phyloP scores from a whole-genome alignment of 1,139 yeast genomes.

The Suhomyces anneliseae region DNA sequence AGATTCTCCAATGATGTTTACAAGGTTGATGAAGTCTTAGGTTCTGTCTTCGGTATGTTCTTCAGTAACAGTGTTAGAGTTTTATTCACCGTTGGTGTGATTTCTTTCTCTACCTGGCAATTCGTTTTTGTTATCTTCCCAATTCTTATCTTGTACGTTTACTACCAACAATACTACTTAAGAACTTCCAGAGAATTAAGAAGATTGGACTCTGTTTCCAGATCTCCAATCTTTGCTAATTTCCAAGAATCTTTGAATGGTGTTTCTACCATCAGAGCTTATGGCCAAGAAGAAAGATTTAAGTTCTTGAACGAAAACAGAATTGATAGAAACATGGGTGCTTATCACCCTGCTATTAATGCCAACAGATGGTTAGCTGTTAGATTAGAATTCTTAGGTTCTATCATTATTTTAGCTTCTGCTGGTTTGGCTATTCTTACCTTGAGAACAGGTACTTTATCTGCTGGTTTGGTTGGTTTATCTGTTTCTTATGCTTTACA shows the following conservation, averaged over 20 bases:
- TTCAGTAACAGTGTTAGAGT: constrained; percentile 73
- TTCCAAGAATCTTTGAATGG: constrained; percentile 95
- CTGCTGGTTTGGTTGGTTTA: constrained; percentile 91
- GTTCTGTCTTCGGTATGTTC: constrained; percentile 82
- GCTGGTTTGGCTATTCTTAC: constrained; percentile 78
- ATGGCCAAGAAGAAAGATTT: constrained; percentile 73
- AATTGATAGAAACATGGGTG: constrained; percentile 83
- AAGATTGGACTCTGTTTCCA: constrained; percentile 88
- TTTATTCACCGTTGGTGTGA: constrained; percentile 77
- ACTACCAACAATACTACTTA: constrained; percentile 87
- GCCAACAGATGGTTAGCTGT: constrained; percentile 98
- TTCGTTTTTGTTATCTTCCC: constrained; percentile 74
- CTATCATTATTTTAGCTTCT: constrained; percentile 80
- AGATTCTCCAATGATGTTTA: constrained; percentile 93
- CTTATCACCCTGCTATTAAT: constrained; percentile 89
- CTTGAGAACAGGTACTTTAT: constrained; percentile 62
- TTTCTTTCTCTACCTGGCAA: constrained; percentile 86
- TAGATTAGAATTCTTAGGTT: constrained; percentile 86
- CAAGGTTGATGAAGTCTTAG: constrained; percentile 85
- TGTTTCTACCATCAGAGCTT: constrained; percentile 87
- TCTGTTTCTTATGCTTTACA: constrained; percentile 91
- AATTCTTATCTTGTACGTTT: constrained; percentile 66
- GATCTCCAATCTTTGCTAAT: constrained; percentile 94
- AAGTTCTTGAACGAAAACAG: constrained; percentile 69
- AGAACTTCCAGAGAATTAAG: constrained; percentile 91